Evolutionary conservation across 164 flowering plant genomes (phyloP).

Genomic region (Kingdonia uniflora): DNA sequence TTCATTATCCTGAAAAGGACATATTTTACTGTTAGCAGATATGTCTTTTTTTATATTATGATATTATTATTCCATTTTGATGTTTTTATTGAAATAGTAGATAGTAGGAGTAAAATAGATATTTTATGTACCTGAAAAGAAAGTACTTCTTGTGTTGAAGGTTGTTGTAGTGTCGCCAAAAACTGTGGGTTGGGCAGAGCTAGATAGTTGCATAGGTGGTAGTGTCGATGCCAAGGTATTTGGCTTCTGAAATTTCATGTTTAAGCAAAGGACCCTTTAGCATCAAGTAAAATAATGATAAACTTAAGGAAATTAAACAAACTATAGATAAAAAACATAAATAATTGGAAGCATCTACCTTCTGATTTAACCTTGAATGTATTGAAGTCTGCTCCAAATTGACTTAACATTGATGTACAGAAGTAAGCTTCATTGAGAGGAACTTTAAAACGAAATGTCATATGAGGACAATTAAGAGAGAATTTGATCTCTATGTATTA

Average conservation of each 20-base stretch:
- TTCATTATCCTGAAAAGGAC: constrained; percentile 41
- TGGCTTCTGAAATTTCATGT: constrained; percentile 26
- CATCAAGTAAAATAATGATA: background rate
- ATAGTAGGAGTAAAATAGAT: constrained; percentile 26
- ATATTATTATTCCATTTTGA: background rate
- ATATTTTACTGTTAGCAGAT: constrained; percentile 7
- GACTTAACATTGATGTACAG: constrained; percentile 47
- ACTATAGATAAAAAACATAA: background rate
- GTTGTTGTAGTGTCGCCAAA: constrained; percentile 20
- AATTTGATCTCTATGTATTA: too few species aligned
- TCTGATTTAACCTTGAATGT: constrained; percentile 34
- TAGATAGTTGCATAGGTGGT: constrained; percentile 31
- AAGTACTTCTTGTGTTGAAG: constrained; percentile 17
- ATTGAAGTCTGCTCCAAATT: constrained; percentile 52
- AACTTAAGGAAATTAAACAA: background rate
- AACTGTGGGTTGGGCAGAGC: constrained; percentile 18
- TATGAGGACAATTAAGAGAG: background rate
- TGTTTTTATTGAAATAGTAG: background rate
- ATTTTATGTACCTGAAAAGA: constrained; percentile 24
- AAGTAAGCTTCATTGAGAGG: constrained; percentile 90
- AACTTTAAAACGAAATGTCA: constrained; percentile 30
- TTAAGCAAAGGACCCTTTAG: constrained; percentile 12
- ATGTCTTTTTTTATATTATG: background rate
- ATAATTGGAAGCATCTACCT: constrained; percentile 7
- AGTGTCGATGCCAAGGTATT: constrained; percentile 21